Evolutionary conservation across 768 basidiomycete species (phyloP).

Genomic region (Pholiota conissans): DNA sequence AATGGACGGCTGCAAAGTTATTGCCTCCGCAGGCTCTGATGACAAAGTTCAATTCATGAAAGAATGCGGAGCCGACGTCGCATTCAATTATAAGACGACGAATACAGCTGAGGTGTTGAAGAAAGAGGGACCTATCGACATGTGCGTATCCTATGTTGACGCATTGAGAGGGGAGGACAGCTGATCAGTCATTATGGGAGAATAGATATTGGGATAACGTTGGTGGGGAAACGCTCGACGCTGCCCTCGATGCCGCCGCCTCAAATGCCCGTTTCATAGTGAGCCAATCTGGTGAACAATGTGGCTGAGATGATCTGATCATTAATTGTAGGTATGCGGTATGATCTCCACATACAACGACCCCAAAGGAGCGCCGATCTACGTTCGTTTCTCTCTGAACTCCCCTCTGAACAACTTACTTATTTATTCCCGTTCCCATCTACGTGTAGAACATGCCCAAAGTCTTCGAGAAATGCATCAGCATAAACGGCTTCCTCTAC

Average conservation of each 20-base stretch:
- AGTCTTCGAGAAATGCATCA: slow-evolving; percentile 42
- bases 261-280: slow-evolving; percentile 51
- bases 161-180: too few relatives aligned
- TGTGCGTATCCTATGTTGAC: slow-evolving; percentile 29
- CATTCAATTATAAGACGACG: slow-evolving; percentile 73
- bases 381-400: slow-evolving; percentile 25
- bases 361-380: slow-evolving; percentile 24
- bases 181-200: not conserved
- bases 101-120: slow-evolving; percentile 49
- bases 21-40: slow-evolving; percentile 72
- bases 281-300: too few relatives aligned
- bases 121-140: slow-evolving; percentile 52
- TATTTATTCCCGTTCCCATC: not conserved
- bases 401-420: not conserved
- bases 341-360: slow-evolving; percentile 39
- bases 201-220: slow-evolving; percentile 57
- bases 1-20: slow-evolving; percentile 57
- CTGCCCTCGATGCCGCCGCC: slow-evolving; percentile 48
- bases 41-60: slow-evolving; percentile 67
- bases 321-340: slow-evolving; percentile 34
- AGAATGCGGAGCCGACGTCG: slow-evolving; percentile 64
- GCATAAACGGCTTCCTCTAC: slow-evolving; percentile 36
- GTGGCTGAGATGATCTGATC: too few relatives aligned
- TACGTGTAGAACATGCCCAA: slow-evolving; percentile 34
- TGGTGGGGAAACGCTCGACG: slow-evolving; percentile 58